Evolutionary conservation across 2,329 filamentous ascomycete species (phyloP), one percentile per base, ranked within the genome.

Genomic region (Acephala macrosclerotiorum): DNA sequence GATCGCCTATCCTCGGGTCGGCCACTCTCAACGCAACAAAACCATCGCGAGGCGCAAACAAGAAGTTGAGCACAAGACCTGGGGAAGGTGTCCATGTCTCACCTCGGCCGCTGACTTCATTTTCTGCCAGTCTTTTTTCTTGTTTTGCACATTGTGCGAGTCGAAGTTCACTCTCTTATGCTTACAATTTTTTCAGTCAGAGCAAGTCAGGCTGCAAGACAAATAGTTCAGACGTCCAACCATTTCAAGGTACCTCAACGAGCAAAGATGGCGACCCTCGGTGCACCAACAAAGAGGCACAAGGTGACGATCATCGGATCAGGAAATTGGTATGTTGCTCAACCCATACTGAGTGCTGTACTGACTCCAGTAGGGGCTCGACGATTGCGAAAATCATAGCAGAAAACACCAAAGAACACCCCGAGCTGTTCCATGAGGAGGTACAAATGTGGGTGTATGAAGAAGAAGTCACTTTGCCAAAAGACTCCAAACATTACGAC

Each of bases 371-470:
- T 67, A 96, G 92, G 94, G 96, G 96, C 74, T 97, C 94, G 67
- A 97, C 96, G 66, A 97, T 99, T 80, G 90, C 94, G 78, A 99
- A 99, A 82, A 96, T 99, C 68, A 87, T 97, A 60, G 94, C 94
- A 73, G 95, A 99, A 80, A 99, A 97, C 81, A 91, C 93, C 42
- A 88, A 86, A 68, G 89, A 86, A 70, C 85, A 97, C 80, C 85
- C 89, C 11, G 86, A 93, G 35, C 77, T 97, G 53, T 99, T 98
- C 77, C 92, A 98, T 76, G 83, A 90, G 77, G 84, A 93, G 68
- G 94, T 99, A 60, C 93, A 97, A 80, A 98, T 99, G 96, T 99
- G 96, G 96, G 96, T 99, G 75, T 97, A 89, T 77, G 96, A 99
- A 80, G 96, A 99, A 80, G 87, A 97, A 26, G 89, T 97, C 70